Evolutionary conservation across 305 asterid species (phyloP), one percentile per base, ranked within the genome.

Genomic region (Withania somnifera): DNA sequence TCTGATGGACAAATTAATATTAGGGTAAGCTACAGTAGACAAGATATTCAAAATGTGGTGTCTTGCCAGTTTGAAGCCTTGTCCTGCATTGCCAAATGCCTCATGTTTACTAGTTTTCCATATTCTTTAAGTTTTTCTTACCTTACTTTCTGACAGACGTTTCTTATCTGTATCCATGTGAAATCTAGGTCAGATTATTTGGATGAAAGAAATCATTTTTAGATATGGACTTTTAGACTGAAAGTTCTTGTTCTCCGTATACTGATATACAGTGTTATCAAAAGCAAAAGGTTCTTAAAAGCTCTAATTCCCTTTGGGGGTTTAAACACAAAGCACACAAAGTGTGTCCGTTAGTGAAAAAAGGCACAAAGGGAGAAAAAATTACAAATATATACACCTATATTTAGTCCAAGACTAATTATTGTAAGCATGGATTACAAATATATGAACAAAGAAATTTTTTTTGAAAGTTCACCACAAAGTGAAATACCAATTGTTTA

Each of bases 1-100:
- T 87, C 93, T 96, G 87, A 88, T 96, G 98, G 98, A 96, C 87
- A 88, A 88, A 83, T 88, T 96, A 91, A 79, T 93, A 79, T 77
- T 85, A 73, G 99, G 99, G 99, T 96, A 92, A 86, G 93, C 81
- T 80, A 63, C 22, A 64, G 58, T 47, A 15, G 26, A 66, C 6
- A 30, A 36, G 24, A 34, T 76, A 10, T 63, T 78, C 30, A 19
- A 15, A 42, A 79, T 40, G 42, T 40, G 68, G 58, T 61, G 52
- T 20, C 69, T 38, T 78, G 71, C 28, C 36, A 15, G 34, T 77
- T 28, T 26, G 66, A 14, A 52, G 81, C 69, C 22, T 76, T 53
- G 67, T 58, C 30, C 40, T 53, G 52, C 45, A 50, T 28, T 64
- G 54, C 53, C 45, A 26, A 47, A 75, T 75, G 24, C 1, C 4